Evolutionary conservation across 108 stramenopile genomes (phyloP).

Genomic region (Nannochloropsis gaditana): DNA sequence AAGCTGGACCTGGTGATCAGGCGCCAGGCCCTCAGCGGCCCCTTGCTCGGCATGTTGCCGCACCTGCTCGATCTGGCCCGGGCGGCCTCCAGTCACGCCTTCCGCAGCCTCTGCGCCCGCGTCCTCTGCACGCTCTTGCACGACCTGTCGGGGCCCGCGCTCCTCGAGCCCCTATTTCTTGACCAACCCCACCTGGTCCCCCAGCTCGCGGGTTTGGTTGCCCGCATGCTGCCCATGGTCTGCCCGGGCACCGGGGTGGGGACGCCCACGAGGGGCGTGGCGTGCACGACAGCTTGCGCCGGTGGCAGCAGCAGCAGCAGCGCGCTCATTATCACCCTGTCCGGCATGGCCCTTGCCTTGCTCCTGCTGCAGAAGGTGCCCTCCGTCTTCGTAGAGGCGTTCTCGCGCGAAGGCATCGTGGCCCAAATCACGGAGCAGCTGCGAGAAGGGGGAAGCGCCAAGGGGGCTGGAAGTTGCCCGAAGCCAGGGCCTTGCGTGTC

Average conservation of each 20-base stretch:
- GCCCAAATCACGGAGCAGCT: background rate
- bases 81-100: background rate
- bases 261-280: background rate
- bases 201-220: constrained; percentile 10
- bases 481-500: background rate
- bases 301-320: background rate
- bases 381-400: background rate
- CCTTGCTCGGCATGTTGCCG: background rate
- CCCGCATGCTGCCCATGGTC: background rate
- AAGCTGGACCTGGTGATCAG: background rate
- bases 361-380: background rate
- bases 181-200: background rate
- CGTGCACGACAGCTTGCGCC: background rate
- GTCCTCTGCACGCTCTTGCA: background rate
- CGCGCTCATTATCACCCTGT: background rate
- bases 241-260: background rate
- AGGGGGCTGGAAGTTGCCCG: background rate
- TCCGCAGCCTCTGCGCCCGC: background rate
- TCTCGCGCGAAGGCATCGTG: background rate
- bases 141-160: background rate
- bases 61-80: background rate
- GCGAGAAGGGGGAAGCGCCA: background rate
- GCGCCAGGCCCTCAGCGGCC: background rate
- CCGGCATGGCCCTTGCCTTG: background rate
- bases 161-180: background rate